A percentile compares a stretch with the other conserved stretches of the same genome.
These are phyloP conservation scores for Termitomyces titanicus DNA, from an alignment of 768 basidiomycete species.

Conservation along the genomic window DNA sequence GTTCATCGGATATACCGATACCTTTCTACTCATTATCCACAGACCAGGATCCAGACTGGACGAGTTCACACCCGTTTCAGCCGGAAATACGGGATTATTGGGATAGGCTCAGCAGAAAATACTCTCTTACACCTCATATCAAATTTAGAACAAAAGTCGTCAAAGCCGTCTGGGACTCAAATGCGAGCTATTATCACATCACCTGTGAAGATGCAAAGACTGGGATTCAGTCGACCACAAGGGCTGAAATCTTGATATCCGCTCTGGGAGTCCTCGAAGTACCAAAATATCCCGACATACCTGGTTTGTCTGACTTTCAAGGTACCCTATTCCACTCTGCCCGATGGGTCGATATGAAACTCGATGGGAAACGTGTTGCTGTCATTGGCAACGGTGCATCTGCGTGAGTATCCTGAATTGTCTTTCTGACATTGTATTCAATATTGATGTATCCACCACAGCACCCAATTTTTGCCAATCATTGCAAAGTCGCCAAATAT, in stretches of 20 bases:
- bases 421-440: not conserved
- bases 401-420: conserved; percentile 32
- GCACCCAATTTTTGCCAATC: conserved; percentile 48
- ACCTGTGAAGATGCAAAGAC: conserved; percentile 29
- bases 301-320: conserved; percentile 36
- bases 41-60: conserved; percentile 40
- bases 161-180: conserved; percentile 41
- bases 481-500: conserved; percentile 38
- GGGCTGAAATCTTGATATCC: conserved; percentile 46
- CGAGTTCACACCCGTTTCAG: conserved; percentile 33
- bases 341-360: conserved; percentile 40
- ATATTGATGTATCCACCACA: conserved; percentile 14
- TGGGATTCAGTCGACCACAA: conserved; percentile 23
- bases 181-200: conserved; percentile 33
- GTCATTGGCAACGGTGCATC: conserved; percentile 59
- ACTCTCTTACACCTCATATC: conserved; percentile 37
- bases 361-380: conserved; percentile 46
- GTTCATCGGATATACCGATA: conserved; percentile 35
- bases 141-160: conserved; percentile 40
- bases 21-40: conserved; percentile 38
- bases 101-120: conserved; percentile 32
- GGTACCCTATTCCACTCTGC: conserved; percentile 54
- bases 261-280: conserved; percentile 46
- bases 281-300: conserved; percentile 33
- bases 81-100: conserved; percentile 39